Base-by-base conservation (phyloP, 805 yeast species). In the Saccharomycopsis sp. region DNA sequence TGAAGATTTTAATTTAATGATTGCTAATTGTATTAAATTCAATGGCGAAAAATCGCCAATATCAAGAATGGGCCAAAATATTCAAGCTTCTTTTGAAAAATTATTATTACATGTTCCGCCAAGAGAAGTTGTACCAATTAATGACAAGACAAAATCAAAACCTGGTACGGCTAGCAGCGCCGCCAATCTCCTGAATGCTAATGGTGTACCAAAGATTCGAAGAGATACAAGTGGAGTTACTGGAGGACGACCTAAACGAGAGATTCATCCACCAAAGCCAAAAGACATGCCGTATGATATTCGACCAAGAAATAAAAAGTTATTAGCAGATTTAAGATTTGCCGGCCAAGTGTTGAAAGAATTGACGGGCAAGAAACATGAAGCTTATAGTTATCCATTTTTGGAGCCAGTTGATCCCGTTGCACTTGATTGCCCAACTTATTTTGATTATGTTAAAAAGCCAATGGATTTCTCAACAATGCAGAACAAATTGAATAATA, bases 401-500 rank as follows among this genome's bases (percentile, higher is more conserved):
- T 64, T 90, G 57, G 82, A 76, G 48, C 97, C 98, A 1, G 98
- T 93, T 34, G 97, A 93, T 62, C 93, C 96, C 0, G 88, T 89
- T 26, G 95, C 96, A 13, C 73, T 90, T 58, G 87, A 86, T 56
- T 81, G 95, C 54, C 98, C 98, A 23, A 78, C 88, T 36, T 93
- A 93, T 62, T 75, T 76, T 54, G 94, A 90, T 56, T 68, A 86
- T 45, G 81, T 93, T 47, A 87, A 86, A 63, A 76, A 79, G 55
- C 98, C 98, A 48, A 93, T 93, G 97, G 98, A 93, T 64, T 71
- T 93, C 54, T 79, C 90, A 26, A 87, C 97, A 0, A 74, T 90
- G 45, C 81, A 80, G 56, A 73, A 77, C 47, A 90, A 89, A 60
- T 70, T 87, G 53, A 77, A 80, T 50, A 87, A 86, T 62, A 89